Percentiles rank a stretch among this genome's conserved stretches.
phyloP scores from a whole-genome alignment of 2,329 filamentous ascomycete genomes.

The Trichoderma sp. region DNA sequence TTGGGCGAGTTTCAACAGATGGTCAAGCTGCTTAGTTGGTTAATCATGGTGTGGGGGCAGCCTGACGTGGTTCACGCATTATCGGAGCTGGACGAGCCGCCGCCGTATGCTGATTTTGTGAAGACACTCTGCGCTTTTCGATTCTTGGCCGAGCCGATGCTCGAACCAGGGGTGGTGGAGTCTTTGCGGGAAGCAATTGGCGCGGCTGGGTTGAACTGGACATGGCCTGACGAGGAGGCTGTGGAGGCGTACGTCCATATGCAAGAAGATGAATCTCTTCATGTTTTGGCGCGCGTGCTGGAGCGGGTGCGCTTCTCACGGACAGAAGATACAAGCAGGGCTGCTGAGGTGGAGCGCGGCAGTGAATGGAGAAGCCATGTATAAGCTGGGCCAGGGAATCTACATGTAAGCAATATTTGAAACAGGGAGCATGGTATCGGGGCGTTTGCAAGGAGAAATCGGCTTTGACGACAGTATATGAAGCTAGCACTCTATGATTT shows the following conservation, averaged over 20 bases:
- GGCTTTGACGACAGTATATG: background rate
- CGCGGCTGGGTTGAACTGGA: slow-evolving; percentile 28
- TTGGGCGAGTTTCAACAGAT: slow-evolving; percentile 60
- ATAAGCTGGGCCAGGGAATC: background rate
- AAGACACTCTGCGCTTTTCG: slow-evolving; percentile 48
- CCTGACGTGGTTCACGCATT: slow-evolving; percentile 37
- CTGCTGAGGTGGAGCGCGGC: background rate
- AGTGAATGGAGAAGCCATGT: background rate
- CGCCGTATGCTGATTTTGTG: slow-evolving; percentile 34
- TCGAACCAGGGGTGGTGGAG: slow-evolving; percentile 34
- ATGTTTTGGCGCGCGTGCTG: slow-evolving; percentile 29
- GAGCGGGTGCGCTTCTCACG: slow-evolving; percentile 23
- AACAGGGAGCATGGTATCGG: background rate
- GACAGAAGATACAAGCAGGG: background rate
- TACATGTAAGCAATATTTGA: background rate
- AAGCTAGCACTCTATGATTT: background rate
- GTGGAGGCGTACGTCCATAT: slow-evolving; percentile 35
- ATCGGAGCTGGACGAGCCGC: slow-evolving; percentile 35
- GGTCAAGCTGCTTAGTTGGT: slow-evolving; percentile 57
- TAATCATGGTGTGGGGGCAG: slow-evolving; percentile 47
- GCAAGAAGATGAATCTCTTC: slow-evolving; percentile 28
- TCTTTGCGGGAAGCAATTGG: slow-evolving; percentile 33
- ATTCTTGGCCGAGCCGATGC: slow-evolving; percentile 45
- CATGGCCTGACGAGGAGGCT: slow-evolving; percentile 42
- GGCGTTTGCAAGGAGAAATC: background rate